phyloP scores from a whole-genome alignment of 2,329 filamentous ascomycete species.

The Xylariaceae sp. region DNA sequence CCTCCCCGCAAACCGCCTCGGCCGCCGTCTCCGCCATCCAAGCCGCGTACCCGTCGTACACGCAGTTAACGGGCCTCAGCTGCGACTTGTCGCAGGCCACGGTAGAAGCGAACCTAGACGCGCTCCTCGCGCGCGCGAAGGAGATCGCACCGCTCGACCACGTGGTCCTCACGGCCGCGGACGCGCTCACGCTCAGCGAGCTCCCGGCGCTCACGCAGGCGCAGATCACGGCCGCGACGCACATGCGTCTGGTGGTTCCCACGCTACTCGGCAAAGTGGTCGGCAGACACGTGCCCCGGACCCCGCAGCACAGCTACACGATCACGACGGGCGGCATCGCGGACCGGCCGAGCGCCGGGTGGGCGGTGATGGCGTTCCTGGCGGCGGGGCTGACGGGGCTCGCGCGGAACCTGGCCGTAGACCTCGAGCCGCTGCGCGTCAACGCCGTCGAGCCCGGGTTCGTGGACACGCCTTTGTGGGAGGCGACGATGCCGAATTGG shows the following conservation, averaged over 20 bases:
- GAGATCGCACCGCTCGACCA: constrained; percentile 29
- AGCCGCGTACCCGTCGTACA: constrained; percentile 18
- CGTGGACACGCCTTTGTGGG: constrained; percentile 35
- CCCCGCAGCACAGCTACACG: constrained; percentile 25
- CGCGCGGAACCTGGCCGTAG: constrained; percentile 35
- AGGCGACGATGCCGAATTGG: constrained; percentile 4
- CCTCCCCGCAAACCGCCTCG: constrained; percentile 24
- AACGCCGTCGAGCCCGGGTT: constrained; percentile 36
- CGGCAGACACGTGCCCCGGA: constrained; percentile 30
- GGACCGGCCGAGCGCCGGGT: constrained; percentile 22
- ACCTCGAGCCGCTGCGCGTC: constrained; percentile 33
- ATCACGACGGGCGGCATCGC: constrained; percentile 33
- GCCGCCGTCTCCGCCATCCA: constrained; percentile 26
- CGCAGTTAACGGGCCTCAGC: constrained; percentile 19
- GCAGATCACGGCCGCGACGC: constrained; percentile 27
- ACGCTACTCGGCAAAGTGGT: constrained; percentile 40
- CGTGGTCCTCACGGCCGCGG: constrained; percentile 36
- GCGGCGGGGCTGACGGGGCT: constrained; percentile 30
- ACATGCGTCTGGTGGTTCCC: constrained; percentile 39
- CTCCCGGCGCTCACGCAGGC: constrained; percentile 33
- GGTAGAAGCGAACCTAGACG: constrained; percentile 31
- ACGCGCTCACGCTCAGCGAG: constrained; percentile 25
- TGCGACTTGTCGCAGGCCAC: constrained; percentile 29
- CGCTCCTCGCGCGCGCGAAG: constrained; percentile 19
- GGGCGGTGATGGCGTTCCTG: constrained; percentile 29